phyloP scores from a whole-genome alignment of 2,329 filamentous ascomycete species.

The Cadophora sp. region DNA sequence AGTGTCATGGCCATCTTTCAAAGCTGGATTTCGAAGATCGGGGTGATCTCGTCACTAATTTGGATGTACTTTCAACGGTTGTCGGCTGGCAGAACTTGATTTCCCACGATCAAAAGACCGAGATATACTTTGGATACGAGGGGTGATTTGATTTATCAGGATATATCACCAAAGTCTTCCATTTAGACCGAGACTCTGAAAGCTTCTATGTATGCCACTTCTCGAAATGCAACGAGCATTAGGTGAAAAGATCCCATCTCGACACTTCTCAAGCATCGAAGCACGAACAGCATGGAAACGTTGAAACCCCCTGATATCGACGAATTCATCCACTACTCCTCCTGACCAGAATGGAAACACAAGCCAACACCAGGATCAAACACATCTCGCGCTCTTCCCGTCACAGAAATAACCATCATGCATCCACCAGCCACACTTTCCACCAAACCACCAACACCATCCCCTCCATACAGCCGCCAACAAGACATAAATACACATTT shows the following conservation, averaged over 20 bases:
- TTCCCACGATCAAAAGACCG: too few species aligned
- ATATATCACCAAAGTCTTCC: too few species aligned
- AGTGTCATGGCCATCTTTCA: too few species aligned
- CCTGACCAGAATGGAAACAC: neutral
- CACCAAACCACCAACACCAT: neutral
- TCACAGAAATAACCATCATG: neutral
- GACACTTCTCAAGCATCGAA: neutral
- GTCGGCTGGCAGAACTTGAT: neutral
- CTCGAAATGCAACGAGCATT: neutral
- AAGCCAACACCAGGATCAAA: neutral
- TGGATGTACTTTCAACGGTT: neutral
- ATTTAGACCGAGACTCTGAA: neutral
- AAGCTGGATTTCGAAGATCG: too few species aligned
- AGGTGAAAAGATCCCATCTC: neutral
- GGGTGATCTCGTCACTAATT: neutral
- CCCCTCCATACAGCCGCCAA: neutral
- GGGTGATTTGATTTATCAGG: too few species aligned
- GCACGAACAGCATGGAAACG: neutral
- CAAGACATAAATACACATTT: neutral
- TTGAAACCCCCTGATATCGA: neutral
- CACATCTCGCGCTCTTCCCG: constrained; percentile 3
- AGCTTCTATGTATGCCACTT: neutral
- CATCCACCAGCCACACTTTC: constrained; percentile 2
- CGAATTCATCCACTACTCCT: neutral
- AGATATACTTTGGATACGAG: neutral